A percentile compares a stretch with the other conserved stretches of the same genome.
Evolutionary conservation across 225 moss, liverwort and hornwort species (phyloP).

Genomic region (Ulota crispa): DNA sequence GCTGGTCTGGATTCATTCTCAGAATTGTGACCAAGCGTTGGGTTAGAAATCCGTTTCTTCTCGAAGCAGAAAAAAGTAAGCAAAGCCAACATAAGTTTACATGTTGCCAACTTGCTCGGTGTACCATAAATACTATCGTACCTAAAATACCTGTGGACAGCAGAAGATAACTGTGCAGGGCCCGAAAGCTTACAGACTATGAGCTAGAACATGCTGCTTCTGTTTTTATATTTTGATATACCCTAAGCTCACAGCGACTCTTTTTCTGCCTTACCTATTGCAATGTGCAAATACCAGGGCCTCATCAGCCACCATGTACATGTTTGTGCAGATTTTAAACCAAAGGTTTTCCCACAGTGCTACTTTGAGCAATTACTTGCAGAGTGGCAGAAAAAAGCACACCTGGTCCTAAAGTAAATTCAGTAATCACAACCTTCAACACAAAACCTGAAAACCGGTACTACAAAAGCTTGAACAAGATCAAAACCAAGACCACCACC

Average conservation of each 20-base stretch:
- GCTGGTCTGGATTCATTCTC: too few relatives aligned
- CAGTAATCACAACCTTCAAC: constrained; percentile 44
- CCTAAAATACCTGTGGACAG: not conserved
- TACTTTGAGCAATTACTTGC: constrained; percentile 27
- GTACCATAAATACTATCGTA: not conserved
- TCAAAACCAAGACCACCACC: constrained; percentile 77
- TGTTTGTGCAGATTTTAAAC: constrained; percentile 5
- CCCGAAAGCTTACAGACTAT: constrained; percentile 1
- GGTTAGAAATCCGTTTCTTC: not conserved
- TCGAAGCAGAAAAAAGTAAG: not conserved
- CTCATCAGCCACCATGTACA: constrained; percentile 29
- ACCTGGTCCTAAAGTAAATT: constrained; percentile 43
- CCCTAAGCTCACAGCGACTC: constrained; percentile 3
- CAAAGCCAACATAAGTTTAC: not conserved
- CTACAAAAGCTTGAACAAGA: constrained; percentile 71
- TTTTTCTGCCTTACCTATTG: constrained; percentile 5
- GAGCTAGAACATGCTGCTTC: not conserved
- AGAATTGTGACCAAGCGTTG: not conserved
- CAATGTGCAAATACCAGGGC: constrained; percentile 14
- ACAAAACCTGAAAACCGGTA: not conserved
- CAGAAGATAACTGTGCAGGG: not conserved
- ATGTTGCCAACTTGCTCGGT: not conserved
- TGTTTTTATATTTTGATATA: not conserved
- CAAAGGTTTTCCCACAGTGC: constrained; percentile 13
- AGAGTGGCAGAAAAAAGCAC: constrained; percentile 12